Conservation (phyloP, 768 basidiomycete species). For the Boletus sp. region DNA sequence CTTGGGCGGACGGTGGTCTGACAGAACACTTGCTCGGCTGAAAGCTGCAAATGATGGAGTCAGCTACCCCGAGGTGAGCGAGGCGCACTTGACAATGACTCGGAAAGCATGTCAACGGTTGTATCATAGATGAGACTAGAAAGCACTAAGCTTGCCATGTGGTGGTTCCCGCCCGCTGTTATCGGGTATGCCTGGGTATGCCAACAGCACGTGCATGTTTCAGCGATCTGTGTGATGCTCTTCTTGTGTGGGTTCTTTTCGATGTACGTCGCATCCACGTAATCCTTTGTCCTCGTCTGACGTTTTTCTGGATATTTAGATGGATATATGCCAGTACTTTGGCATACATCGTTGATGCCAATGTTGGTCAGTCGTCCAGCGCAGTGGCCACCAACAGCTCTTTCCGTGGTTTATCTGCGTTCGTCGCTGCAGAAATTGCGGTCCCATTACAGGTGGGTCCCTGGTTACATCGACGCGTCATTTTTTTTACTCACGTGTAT, state of each 20-base stretch:
- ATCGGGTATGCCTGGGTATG: constrained; percentile 79
- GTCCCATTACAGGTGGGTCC: constrained; percentile 60
- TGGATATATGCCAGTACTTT: constrained; percentile 70
- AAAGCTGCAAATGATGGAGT: constrained; percentile 49
- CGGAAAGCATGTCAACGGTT: not conserved
- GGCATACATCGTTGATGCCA: constrained; percentile 87
- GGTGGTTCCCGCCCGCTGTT: constrained; percentile 52
- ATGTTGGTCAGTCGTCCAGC: constrained; percentile 74
- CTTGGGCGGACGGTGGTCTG: constrained; percentile 62
- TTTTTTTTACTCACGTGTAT: not conserved
- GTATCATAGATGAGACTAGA: constrained; percentile 64
- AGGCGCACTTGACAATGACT: not conserved
- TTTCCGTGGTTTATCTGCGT: constrained; percentile 68
- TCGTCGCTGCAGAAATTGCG: constrained; percentile 70
- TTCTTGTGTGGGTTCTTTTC: constrained; percentile 74
- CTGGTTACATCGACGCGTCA: not conserved
- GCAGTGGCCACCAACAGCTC: constrained; percentile 76
- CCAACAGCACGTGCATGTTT: constrained; percentile 59
- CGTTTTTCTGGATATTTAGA: constrained; percentile 25
- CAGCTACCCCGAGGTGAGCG: constrained; percentile 62
- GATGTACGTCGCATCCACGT: constrained; percentile 48
- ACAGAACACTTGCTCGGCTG: constrained; percentile 44
- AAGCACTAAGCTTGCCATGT: constrained; percentile 59
- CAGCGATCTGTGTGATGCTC: constrained; percentile 69
- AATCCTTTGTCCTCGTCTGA: not conserved